Evolutionary conservation across 2,329 filamentous ascomycete genomes (phyloP).

Genomic region (Canariomyces notabilis): DNA sequence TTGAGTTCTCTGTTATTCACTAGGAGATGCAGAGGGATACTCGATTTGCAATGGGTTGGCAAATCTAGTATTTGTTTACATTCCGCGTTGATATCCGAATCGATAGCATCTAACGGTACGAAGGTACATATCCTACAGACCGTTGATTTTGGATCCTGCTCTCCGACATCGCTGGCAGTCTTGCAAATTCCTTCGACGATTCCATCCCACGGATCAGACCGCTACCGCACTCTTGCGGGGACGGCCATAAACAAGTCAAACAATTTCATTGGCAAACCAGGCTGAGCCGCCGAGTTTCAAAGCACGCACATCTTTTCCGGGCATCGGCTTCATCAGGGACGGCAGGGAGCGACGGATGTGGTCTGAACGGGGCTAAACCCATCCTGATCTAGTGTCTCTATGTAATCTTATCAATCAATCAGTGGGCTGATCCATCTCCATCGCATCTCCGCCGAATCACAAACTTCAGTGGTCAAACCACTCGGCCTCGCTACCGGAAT

Average conservation of each 20-base stretch:
- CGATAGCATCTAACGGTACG: too few relatives aligned
- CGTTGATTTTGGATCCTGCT: neutral
- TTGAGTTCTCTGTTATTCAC: too few relatives aligned
- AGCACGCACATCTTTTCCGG: neutral
- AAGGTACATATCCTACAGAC: too few relatives aligned
- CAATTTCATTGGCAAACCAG: too few relatives aligned
- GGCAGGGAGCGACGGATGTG: neutral
- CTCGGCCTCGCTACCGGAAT: constrained; percentile 16
- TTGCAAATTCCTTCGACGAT: neutral
- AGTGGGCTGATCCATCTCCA: constrained; percentile 20
- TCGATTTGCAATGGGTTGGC: too few relatives aligned
- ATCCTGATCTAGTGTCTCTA: constrained; percentile 6
- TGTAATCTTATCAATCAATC: constrained; percentile 30
- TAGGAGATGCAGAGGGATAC: too few relatives aligned
- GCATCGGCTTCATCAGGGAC: neutral
- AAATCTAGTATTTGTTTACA: too few relatives aligned
- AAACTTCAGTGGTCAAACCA: constrained; percentile 3
- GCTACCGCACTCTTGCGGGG: too few relatives aligned
- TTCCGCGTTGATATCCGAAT: too few relatives aligned
- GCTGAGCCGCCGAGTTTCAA: too few relatives aligned
- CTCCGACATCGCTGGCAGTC: neutral
- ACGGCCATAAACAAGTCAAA: too few relatives aligned
- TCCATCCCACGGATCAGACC: neutral
- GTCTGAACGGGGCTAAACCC: constrained; percentile 10
- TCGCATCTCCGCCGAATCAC: constrained; percentile 19